phyloP scores from a whole-genome alignment of 208 protist genomes.

The Wallacemonas sp. region DNA sequence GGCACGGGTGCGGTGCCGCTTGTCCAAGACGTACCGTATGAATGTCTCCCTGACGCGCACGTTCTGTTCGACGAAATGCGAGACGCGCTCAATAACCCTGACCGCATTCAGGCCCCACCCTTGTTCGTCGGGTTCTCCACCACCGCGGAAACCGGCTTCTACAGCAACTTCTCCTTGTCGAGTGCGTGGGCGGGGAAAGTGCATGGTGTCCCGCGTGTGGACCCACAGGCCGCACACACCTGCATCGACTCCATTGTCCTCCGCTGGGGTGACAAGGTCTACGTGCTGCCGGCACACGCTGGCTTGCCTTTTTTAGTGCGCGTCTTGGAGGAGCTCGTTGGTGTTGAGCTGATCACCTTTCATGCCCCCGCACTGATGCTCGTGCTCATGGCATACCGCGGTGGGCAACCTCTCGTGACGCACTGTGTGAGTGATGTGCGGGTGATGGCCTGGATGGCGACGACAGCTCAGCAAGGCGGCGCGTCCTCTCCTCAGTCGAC shows the following conservation, averaged over 20 bases:
- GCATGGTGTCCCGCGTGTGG: constrained; percentile 22
- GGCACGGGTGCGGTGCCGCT: not conserved
- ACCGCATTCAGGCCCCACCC: constrained; percentile 83
- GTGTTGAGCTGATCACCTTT: constrained; percentile 90
- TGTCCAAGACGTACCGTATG: constrained; percentile 34
- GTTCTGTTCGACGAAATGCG: constrained; percentile 52
- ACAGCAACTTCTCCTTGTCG: constrained; percentile 48
- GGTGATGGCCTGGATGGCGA: constrained; percentile 83
- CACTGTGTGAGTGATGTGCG: constrained; percentile 82
- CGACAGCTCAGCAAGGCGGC: not conserved
- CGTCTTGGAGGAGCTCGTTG: constrained; percentile 61
- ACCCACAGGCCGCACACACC: constrained; percentile 35
- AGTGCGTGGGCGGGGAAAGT: constrained; percentile 32
- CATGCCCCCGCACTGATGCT: constrained; percentile 75
- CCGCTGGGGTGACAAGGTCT: constrained; percentile 79
- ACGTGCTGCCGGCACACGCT: constrained; percentile 36
- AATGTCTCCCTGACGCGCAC: constrained; percentile 31
- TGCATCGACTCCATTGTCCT: constrained; percentile 46
- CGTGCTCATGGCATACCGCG: constrained; percentile 47
- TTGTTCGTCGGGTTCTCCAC: constrained; percentile 71
- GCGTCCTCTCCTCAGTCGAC: too few relatives aligned
- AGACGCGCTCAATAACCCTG: constrained; percentile 58
- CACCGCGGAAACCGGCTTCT: constrained; percentile 3
- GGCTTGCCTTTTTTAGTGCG: constrained; percentile 61
- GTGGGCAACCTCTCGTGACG: constrained; percentile 48